These are phyloP conservation scores for Farysia itapuensis DNA, from an alignment of 1,284 basidiomycete genomes.

Conservation along the genomic window DNA sequence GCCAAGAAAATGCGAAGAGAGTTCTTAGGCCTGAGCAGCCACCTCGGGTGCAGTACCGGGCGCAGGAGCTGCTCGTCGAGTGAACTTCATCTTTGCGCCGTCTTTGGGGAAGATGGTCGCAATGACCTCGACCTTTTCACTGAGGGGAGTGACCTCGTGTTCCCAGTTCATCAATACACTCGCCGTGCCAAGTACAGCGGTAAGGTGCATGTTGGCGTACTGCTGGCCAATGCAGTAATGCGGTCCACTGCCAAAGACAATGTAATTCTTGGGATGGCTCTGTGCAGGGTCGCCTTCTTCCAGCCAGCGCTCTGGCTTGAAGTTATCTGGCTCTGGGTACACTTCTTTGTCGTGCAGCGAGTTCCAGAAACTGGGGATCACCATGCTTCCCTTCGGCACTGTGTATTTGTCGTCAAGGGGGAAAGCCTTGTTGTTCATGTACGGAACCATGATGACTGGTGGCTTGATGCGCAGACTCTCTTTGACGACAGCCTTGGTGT, in stretches of 20 bases:
- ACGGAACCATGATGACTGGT: constrained; percentile 80
- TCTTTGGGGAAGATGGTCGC: constrained; percentile 84
- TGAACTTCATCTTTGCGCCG: constrained; percentile 78
- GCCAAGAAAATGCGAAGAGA: no score
- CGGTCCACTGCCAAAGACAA: constrained; percentile 92
- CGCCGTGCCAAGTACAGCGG: constrained; percentile 81
- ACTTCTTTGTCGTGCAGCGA: constrained; percentile 86
- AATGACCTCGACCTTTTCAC: constrained; percentile 69
- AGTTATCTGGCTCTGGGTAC: constrained; percentile 82
- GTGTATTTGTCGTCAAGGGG: constrained; percentile 87
- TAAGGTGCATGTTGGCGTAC: constrained; percentile 91
- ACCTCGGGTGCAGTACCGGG: constrained; percentile 43
- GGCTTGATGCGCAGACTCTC: constrained; percentile 87
- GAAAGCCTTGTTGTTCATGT: constrained; percentile 84
- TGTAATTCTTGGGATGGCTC: constrained; percentile 86
- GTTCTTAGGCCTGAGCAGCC: constrained; percentile 45
- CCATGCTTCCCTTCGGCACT: constrained; percentile 86
- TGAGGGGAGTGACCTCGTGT: constrained; percentile 77
- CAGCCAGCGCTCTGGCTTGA: constrained; percentile 90
- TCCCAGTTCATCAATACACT: constrained; percentile 82
- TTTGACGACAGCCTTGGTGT: constrained; percentile 86
- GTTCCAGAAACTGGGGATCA: constrained; percentile 91
- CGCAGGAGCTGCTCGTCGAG: constrained; percentile 42
- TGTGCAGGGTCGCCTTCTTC: constrained; percentile 83
- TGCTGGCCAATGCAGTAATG: constrained; percentile 81